Evolutionary conservation across 129 eudicot species (phyloP).

Genomic region (Sambucus nigra): DNA sequence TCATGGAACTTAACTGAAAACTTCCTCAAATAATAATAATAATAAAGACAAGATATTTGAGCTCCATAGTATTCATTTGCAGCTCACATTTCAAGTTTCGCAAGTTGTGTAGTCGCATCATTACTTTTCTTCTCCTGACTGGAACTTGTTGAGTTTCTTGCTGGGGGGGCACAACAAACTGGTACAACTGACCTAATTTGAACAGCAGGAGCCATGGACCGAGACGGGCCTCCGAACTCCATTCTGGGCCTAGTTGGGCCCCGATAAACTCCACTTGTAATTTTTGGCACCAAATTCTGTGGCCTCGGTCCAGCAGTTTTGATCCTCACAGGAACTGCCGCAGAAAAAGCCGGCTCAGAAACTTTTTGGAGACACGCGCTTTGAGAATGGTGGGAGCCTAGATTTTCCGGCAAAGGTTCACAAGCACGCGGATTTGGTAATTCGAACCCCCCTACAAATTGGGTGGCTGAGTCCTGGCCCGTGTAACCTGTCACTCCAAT

Average conservation of each 20-base stretch:
- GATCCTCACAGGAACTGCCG: conserved; percentile 15
- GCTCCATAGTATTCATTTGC: no score
- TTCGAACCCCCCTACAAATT: not conserved
- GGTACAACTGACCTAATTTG: conserved; percentile 30
- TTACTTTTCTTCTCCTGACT: no score
- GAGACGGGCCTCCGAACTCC: conserved; percentile 6
- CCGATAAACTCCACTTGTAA: conserved; percentile 5
- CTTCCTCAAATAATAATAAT: no score
- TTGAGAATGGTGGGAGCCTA: not conserved
- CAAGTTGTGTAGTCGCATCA: no score
- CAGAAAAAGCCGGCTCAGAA: not conserved
- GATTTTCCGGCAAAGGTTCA: conserved; percentile 6
- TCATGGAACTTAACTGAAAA: no score
- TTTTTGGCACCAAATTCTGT: conserved; percentile 6
- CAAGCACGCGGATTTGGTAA: not conserved
- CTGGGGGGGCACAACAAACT: conserved; percentile 29
- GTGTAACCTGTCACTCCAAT: conserved; percentile 1
- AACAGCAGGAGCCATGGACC: conserved; percentile 24
- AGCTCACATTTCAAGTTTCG: no score
- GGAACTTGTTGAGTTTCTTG: conserved; percentile 6
- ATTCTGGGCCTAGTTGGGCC: not conserved
- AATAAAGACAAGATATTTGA: no score
- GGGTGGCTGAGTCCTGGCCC: not conserved
- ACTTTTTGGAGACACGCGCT: not conserved
- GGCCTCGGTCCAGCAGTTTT: conserved; percentile 6